These are phyloP conservation scores for Penicillium canescens DNA, from an alignment of 495 filamentous ascomycete genomes.

Conservation along the genomic window DNA sequence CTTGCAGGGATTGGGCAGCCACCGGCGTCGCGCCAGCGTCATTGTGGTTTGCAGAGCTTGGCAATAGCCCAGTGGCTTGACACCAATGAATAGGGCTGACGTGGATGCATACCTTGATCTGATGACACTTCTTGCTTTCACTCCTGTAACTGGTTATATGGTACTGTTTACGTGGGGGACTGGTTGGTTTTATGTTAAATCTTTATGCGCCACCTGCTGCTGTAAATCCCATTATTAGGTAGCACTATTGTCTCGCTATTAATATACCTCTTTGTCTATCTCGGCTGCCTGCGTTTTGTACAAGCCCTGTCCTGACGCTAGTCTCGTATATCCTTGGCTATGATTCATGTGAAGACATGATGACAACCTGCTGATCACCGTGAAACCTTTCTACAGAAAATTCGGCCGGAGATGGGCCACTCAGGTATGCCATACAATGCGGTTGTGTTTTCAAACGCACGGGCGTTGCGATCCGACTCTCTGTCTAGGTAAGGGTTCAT, in stretches of 20 bases:
- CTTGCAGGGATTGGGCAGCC: constrained; percentile 15
- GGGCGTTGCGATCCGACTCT: too few species aligned
- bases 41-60: constrained; percentile 14
- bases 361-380: neutral
- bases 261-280: neutral
- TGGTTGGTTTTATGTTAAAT: too few species aligned
- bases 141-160: neutral
- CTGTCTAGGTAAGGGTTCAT: too few species aligned
- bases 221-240: too few species aligned
- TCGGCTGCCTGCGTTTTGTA: neutral
- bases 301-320: neutral
- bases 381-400: neutral
- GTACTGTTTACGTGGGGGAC: too few species aligned
- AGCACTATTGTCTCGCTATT: neutral
- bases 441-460: too few species aligned
- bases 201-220: too few species aligned
- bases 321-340: neutral
- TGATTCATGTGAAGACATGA: neutral
- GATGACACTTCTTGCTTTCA: neutral
- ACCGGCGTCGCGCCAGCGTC: constrained; percentile 27
- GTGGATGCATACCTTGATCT: constrained; percentile 1
- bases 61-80: neutral
- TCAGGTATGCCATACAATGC: too few species aligned
- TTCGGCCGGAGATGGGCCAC: too few species aligned
- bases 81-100: constrained; percentile 13